These are phyloP conservation scores for Arthrobotrys megalospora DNA, from an alignment of 2,329 filamentous ascomycete genomes.

Conservation along the genomic window DNA sequence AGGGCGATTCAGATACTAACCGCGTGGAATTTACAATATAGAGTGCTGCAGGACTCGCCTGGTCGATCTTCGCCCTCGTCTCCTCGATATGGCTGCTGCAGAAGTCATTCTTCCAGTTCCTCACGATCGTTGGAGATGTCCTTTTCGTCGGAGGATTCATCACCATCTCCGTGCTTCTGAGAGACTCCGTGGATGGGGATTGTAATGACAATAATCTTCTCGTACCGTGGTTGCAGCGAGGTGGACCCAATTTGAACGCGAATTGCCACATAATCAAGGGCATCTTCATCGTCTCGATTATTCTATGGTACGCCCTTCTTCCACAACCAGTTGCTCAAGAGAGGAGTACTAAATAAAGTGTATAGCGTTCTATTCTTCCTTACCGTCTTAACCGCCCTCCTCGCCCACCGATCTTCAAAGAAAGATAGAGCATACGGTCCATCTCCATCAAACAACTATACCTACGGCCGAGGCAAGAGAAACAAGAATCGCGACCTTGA, in stretches of 20 bases:
- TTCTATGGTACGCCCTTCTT: conserved; percentile 26
- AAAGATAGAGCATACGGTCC: conserved; percentile 62
- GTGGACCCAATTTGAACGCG: conserved; percentile 26
- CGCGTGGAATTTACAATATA: background rate
- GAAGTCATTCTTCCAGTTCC: conserved; percentile 61
- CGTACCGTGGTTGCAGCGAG: conserved; percentile 41
- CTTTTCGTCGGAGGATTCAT: conserved; percentile 61
- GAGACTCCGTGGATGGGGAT: conserved; percentile 36
- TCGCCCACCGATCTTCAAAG: conserved; percentile 54
- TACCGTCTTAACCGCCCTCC: conserved; percentile 48
- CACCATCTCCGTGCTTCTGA: conserved; percentile 59
- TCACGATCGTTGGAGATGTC: conserved; percentile 56
- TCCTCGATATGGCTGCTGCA: conserved; percentile 62
- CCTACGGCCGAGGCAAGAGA: conserved; percentile 48
- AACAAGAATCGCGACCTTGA: conserved; percentile 44
- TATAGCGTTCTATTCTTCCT: conserved; percentile 55
- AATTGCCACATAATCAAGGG: conserved; percentile 54
- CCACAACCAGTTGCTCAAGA: background rate
- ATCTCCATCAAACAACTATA: conserved; percentile 60
- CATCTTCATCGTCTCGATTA: conserved; percentile 50
- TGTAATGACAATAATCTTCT: conserved; percentile 33
- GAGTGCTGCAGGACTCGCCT: conserved; percentile 48
- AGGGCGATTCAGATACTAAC: conserved; percentile 14
- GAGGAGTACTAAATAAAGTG: conserved; percentile 19
- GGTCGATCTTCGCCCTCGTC: conserved; percentile 56